Evolutionary conservation across 2,329 filamentous ascomycete genomes (phyloP).

Genomic region (Microcyclospora pomicola): DNA sequence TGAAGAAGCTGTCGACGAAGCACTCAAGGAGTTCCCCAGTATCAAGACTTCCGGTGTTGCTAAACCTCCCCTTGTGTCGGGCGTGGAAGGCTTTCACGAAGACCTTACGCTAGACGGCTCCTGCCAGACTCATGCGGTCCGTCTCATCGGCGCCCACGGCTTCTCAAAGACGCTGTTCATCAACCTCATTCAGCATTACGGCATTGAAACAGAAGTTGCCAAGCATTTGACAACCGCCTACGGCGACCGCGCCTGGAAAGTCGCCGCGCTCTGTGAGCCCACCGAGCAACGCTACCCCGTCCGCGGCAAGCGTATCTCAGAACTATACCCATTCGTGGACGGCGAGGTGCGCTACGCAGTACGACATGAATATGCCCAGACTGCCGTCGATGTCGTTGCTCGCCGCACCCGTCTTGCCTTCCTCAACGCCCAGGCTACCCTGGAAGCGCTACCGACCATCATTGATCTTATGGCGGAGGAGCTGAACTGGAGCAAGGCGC

Average conservation of each 20-base stretch:
- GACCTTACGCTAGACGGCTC: conserved; percentile 55
- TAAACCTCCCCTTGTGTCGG: conserved; percentile 50
- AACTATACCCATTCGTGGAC: conserved; percentile 80
- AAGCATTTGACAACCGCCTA: conserved; percentile 79
- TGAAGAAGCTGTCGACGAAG: conserved; percentile 74
- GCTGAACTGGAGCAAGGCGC: conserved; percentile 58
- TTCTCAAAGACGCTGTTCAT: conserved; percentile 88
- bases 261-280: conserved; percentile 63
- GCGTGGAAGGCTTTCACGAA: conserved; percentile 57
- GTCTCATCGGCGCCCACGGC: conserved; percentile 70
- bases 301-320: conserved; percentile 63
- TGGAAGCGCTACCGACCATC: conserved; percentile 70
- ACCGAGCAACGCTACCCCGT: conserved; percentile 72
- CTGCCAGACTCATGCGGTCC: conserved; percentile 73
- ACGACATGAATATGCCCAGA: conserved; percentile 81
- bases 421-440: conserved; percentile 77
- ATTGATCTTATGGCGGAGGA: conserved; percentile 85
- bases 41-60: conserved; percentile 44
- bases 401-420: conserved; percentile 76
- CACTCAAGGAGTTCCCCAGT: conserved; percentile 50
- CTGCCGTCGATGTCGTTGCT: conserved; percentile 75
- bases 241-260: conserved; percentile 83
- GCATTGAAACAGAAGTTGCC: conserved; percentile 80
- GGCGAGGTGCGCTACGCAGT: conserved; percentile 84
- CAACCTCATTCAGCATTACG: conserved; percentile 86